A percentile compares a stretch with the other conserved stretches of the same genome.
Conservation (phyloP, 106 monocot genomes). For the Gastrodia elata region DNA sequence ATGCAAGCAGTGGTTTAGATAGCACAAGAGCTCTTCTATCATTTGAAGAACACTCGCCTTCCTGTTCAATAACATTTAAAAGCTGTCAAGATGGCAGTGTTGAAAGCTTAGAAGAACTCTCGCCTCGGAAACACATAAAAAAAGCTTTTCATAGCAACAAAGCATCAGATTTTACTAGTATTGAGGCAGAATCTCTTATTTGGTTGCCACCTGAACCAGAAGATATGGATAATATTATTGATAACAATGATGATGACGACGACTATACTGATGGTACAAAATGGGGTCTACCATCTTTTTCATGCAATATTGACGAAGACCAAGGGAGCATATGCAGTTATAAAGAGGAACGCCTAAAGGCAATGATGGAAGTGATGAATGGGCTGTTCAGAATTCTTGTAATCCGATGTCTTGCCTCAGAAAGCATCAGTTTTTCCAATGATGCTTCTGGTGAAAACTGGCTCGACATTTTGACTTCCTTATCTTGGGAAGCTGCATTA, state of each 20-base stretch:
- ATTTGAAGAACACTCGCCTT: background rate
- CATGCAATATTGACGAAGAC: slow-evolving; percentile 28
- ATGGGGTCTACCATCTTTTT: slow-evolving; percentile 44
- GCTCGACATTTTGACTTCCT: slow-evolving; percentile 62
- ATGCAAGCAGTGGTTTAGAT: background rate
- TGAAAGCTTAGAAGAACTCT: slow-evolving; percentile 4
- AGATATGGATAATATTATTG: slow-evolving; percentile 21
- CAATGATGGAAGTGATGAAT: slow-evolving; percentile 78
- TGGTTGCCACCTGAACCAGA: slow-evolving; percentile 87
- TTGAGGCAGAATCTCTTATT: slow-evolving; percentile 28
- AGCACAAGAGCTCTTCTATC: background rate
- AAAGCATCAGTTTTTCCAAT: slow-evolving; percentile 33
- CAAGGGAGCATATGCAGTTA: slow-evolving; percentile 6
- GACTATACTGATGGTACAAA: slow-evolving; percentile 43
- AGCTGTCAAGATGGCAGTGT: slow-evolving; percentile 1
- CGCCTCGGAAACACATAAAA: slow-evolving; percentile 17
- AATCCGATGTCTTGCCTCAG: slow-evolving; percentile 53
- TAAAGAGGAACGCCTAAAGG: slow-evolving; percentile 54
- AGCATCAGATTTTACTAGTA: slow-evolving; percentile 7
- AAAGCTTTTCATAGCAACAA: slow-evolving; percentile 1
- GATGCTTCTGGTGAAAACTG: slow-evolving; percentile 38
- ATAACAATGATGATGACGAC: slow-evolving; percentile 66
- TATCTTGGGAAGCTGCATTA: slow-evolving; percentile 91
- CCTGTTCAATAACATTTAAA: background rate
- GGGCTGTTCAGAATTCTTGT: slow-evolving; percentile 69